These are phyloP conservation scores for Fennellomyces sp. DNA, from an alignment of 371 early-diverging fungal species.

Conservation along the genomic window DNA sequence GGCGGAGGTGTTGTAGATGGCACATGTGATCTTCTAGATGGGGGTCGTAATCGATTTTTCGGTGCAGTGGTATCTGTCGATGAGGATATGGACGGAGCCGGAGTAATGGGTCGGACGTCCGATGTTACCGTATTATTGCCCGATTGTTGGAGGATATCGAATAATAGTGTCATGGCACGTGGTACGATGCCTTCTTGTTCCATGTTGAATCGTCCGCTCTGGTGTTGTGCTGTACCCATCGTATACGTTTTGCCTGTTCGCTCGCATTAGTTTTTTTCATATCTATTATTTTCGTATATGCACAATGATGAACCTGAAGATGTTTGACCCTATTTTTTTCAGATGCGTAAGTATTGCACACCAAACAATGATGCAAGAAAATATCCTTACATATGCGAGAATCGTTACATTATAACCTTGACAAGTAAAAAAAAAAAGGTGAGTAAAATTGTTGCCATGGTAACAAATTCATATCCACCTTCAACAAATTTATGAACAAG, in stretches of 20 bases:
- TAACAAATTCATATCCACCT: conserved; percentile 19
- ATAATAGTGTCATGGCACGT: conserved; percentile 83
- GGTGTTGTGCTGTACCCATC: conserved; percentile 92
- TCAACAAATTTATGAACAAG: conserved; percentile 49
- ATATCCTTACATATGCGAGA: conserved; percentile 89
- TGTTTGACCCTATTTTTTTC: conserved; percentile 87
- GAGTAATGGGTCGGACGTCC: conserved; percentile 17
- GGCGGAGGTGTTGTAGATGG: not conserved
- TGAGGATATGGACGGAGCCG: conserved; percentile 26
- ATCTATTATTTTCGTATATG: no score
- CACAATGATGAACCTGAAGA: no score
- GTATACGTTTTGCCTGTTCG: conserved; percentile 99
- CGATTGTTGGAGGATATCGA: conserved; percentile 48
- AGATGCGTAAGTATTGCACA: not conserved
- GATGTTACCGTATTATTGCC: not conserved
- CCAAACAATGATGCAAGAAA: not conserved
- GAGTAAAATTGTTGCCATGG: not conserved
- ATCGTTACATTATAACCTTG: conserved; percentile 94
- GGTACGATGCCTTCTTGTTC: conserved; percentile 87
- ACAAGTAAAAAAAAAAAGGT: not conserved
- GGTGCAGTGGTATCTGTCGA: conserved; percentile 12
- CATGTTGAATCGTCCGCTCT: conserved; percentile 54
- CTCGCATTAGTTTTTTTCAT: no score
- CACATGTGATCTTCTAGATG: conserved; percentile 13
- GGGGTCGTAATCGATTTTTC: conserved; percentile 15